Base-by-base conservation (phyloP, 345 rosid genomes). In the Aethionema arabicum region DNA sequence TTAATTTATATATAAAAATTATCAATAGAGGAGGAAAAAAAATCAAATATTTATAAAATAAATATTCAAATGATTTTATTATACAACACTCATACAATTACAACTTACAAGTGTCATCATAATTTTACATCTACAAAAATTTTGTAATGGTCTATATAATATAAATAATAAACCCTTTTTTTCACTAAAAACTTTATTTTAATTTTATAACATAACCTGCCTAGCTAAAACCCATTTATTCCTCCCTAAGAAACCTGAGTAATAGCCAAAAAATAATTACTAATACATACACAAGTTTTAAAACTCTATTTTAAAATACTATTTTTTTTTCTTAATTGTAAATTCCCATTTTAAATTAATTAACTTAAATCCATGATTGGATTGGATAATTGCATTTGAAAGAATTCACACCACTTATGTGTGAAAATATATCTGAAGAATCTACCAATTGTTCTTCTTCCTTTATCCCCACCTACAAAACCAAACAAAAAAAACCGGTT, bases 361-460 rank as follows among this genome's bases (percentile, higher is more conserved):
- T 47, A 54, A 65, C 11, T 79, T 43, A 88, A 72, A 87, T 82
- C 95, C 95, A 92, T 55, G 97, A 89, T 36, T 83, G 95, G 74
- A 83, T 85, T 3, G 91, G 80, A 56, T 82, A 89, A 31, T 47
- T 72, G 95, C 81, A 87, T 59, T 85, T 83, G 83, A 92, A 92
- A 69, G 97, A 85, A 61, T 89, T 89, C 39, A 89, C 86, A 21
- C 93, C 96, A 61, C 88, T 92, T 44, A 87, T 82, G 45, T 86
- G 95, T 61, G 97, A 83, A 75, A 85, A 83, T 21, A 92, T 85
- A 57, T 92, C 95, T 0, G 95, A 78, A n/a, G 96, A 86, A 74
- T 89, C 86, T 39, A 83, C 83, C 83, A 86, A 73, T 4, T 80
- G 86, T 41, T 81, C 96, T 61, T 88, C 95, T 68, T 81, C 87